Evolutionary conservation across 2,329 filamentous ascomycete species (phyloP), one percentile per base, ranked within the genome.

Genomic region (Aureobasidium lini): DNA sequence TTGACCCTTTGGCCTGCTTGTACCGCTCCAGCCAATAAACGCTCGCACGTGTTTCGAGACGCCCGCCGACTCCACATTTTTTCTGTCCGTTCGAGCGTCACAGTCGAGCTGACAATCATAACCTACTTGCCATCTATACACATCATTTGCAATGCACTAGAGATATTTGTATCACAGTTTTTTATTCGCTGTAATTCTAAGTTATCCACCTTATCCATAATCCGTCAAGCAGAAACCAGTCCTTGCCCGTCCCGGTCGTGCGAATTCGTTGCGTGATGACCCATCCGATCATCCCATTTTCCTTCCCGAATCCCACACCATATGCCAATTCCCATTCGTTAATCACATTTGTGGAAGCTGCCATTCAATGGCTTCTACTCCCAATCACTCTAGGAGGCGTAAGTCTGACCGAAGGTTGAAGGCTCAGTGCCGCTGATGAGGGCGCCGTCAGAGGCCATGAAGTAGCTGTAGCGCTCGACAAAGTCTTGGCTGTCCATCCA

Each of bases 401-500:
- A 72, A 13, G 66, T 68, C 49, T 57, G 62, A 37, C 70, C 70
- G 57, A 67, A 67, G 15, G 60, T 62, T 13, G 64, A 68, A 23
- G 66, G 67, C 64, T 64, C 65, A n/a, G 59, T 65, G 56, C 70
- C 71, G n/a, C 54, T 64, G 43, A 71, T 61, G 23, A 75, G 66
- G 36, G 67, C 61, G 6, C 72, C 72, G n/a, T 74, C 67, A 13
- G 63, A 50, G 28, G 69, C 70, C 70, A 70, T 71, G 65, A 69
- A 72, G 65, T 71, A 72, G 23, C 67, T 65, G 62, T 78, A 78
- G 8, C 75, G 68, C 60, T 72, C 72, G 18, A 79, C 69, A 40
- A 66, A 69, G 43, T 64, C 59, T 48, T 72, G 69, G 47, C 64
- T 65, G 62, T 79, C 77, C 64, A 80, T 71, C 70, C 72, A 78